Percentiles rank a stretch among this genome's conserved stretches.
Conservation (phyloP, 257 asterid genomes). For the Rauvolfia tetraphylla region DNA sequence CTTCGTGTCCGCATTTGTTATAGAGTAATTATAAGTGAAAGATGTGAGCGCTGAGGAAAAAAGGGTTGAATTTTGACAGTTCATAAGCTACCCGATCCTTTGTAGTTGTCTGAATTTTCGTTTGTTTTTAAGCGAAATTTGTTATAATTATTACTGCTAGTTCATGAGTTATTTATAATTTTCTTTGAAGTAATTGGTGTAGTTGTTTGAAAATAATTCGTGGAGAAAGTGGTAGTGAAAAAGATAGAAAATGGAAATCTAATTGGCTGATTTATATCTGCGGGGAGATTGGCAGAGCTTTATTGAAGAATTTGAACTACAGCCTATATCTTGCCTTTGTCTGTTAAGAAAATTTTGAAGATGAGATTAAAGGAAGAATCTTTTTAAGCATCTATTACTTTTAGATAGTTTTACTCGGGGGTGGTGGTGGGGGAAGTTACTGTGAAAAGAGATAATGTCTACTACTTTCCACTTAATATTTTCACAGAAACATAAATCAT, state of each 20-base stretch:
- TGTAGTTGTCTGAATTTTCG: background rate
- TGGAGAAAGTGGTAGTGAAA: background rate
- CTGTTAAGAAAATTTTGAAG: background rate
- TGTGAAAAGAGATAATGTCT: background rate
- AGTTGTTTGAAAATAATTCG: background rate
- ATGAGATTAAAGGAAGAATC: background rate
- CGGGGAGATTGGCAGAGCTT: background rate
- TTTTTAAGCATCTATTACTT: background rate
- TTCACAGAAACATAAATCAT: background rate
- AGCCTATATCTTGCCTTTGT: background rate
- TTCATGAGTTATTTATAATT: background rate
- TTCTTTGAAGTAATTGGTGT: background rate
- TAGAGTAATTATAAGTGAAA: background rate
- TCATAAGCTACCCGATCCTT: background rate
- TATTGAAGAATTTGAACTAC: background rate
- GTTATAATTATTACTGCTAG: background rate
- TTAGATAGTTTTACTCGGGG: background rate
- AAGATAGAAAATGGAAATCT: background rate
- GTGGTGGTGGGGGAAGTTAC: background rate
- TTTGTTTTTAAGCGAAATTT: background rate
- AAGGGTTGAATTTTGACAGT: background rate
- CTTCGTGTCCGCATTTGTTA: background rate
- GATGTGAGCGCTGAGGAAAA: background rate
- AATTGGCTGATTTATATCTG: background rate
- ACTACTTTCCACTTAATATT: background rate